phyloP scores from a whole-genome alignment of 805 yeast genomes.

The Kregervanrija delftensis region DNA sequence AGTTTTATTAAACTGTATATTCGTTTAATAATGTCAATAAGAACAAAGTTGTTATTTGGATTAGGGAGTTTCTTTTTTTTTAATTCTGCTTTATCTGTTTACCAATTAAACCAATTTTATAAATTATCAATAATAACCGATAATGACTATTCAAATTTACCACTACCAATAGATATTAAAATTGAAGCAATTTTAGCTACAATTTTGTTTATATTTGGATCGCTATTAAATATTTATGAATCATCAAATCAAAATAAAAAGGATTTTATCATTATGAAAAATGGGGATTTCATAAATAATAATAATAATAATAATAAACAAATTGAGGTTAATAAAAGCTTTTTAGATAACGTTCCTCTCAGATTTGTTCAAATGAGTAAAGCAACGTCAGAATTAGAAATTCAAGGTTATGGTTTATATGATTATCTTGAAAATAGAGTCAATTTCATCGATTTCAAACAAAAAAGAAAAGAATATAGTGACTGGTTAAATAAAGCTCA shows the following conservation, averaged over 20 bases:
- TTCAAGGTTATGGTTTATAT: constrained; percentile 36
- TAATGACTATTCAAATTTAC: constrained; percentile 3
- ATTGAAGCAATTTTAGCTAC: constrained; percentile 47
- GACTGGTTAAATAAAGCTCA: constrained; percentile 24
- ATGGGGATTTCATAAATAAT: too few species aligned
- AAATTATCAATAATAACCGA: constrained; percentile 15
- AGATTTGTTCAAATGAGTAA: constrained; percentile 42
- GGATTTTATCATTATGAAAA: too few species aligned
- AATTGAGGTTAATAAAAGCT: constrained; percentile 15
- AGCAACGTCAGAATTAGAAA: constrained; percentile 42
- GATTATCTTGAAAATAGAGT: constrained; percentile 43
- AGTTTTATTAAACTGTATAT: not conserved
- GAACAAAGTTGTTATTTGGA: not conserved
- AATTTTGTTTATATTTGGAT: constrained; percentile 33
- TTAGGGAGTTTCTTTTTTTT: constrained; percentile 23
- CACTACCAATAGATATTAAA: constrained; percentile 40
- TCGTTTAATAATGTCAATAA: constrained; percentile 4
- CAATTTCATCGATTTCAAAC: constrained; percentile 42
- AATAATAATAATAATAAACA: too few species aligned
- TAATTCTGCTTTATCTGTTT: constrained; percentile 50
- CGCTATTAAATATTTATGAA: constrained; percentile 27
- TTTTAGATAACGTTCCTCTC: constrained; percentile 24
- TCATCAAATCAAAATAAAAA: not conserved
- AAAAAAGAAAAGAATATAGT: constrained; percentile 38
- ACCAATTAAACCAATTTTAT: constrained; percentile 39